A percentile compares a stretch with the other conserved stretches of the same genome.
These are phyloP conservation scores for Phaeosphaeriaceae sp. DNA, from an alignment of 2,329 filamentous ascomycete species.

Conservation along the genomic window DNA sequence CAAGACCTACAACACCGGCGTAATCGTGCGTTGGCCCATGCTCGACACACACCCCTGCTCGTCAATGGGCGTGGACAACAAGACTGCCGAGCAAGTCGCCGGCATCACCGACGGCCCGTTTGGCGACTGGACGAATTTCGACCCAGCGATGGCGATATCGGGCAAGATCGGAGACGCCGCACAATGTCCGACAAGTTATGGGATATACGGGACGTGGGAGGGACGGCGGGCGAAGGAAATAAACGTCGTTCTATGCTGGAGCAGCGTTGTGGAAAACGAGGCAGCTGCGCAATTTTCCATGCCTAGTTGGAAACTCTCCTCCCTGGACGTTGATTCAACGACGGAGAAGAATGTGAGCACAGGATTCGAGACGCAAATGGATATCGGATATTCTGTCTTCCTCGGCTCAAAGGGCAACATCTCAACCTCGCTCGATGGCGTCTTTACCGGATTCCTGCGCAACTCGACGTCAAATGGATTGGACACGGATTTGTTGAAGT, in stretches of 20 bases:
- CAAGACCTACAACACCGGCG: background rate
- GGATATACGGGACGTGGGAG: background rate
- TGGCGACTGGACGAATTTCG: background rate
- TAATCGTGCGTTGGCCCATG: background rate
- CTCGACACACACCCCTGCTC: background rate
- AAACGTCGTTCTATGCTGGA: background rate
- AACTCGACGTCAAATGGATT: background rate
- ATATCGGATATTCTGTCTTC: background rate
- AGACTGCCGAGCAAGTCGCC: background rate
- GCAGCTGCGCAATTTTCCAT: background rate
- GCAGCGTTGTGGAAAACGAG: background rate
- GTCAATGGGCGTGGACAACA: too few species aligned
- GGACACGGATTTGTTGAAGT: background rate
- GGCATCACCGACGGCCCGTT: background rate
- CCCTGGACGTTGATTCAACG: background rate
- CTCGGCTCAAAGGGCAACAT: background rate
- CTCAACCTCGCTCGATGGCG: background rate
- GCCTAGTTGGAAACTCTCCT: background rate
- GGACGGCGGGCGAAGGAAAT: background rate
- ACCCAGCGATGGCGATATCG: background rate
- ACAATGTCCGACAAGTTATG: background rate
- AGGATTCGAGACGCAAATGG: background rate
- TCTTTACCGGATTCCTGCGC: background rate
- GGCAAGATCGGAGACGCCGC: too few species aligned
- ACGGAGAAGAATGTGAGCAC: background rate